These are phyloP conservation scores for Colletotrichum tamarilloi DNA, from an alignment of 2,329 filamentous ascomycete genomes.

Conservation along the genomic window DNA sequence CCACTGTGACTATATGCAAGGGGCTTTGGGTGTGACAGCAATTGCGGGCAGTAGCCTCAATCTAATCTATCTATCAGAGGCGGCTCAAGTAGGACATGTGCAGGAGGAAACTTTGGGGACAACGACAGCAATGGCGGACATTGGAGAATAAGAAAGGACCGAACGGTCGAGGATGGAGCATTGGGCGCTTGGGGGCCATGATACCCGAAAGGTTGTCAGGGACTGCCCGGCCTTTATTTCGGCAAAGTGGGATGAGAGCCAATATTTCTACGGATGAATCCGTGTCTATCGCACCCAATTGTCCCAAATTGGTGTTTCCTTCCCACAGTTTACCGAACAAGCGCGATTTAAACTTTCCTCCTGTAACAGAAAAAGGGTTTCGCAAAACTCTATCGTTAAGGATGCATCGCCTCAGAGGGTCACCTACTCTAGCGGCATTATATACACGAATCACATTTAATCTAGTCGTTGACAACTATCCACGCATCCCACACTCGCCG, in stretches of 20 bases:
- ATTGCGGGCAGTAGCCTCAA: background rate
- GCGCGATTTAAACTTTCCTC: conserved; percentile 20
- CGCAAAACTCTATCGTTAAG: conserved; percentile 2
- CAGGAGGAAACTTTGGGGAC: background rate
- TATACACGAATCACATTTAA: background rate
- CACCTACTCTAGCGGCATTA: background rate
- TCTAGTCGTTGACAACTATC: background rate
- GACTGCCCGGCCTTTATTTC: background rate
- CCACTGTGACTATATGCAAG: background rate
- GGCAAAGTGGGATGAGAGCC: background rate
- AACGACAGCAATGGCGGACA: background rate
- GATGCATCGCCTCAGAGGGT: background rate
- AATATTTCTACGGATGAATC: background rate
- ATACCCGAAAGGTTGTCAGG: background rate
- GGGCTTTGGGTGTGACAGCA: background rate
- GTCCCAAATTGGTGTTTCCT: background rate
- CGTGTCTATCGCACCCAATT: background rate
- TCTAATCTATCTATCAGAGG: background rate
- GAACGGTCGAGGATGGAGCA: background rate
- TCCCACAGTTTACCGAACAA: background rate
- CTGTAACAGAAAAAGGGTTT: conserved; percentile 19
- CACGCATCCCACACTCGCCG: background rate
- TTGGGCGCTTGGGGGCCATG: background rate
- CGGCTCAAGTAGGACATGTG: background rate
- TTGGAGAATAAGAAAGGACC: background rate